phyloP scores from a whole-genome alignment of 1,139 yeast genomes.

The Geotrichum candidum region DNA sequence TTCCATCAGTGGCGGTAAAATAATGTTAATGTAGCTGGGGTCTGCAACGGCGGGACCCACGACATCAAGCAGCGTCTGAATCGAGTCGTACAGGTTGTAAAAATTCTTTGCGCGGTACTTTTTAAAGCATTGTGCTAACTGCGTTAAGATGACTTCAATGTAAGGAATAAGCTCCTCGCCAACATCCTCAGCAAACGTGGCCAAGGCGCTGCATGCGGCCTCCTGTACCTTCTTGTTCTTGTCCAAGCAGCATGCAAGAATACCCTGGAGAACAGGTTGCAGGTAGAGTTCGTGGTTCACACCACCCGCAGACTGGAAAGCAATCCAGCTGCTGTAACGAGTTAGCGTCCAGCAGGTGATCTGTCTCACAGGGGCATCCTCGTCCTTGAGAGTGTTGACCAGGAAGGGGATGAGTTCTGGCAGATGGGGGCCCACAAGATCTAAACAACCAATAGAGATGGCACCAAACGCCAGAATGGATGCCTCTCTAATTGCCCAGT shows the following conservation, averaged over 20 bases:
- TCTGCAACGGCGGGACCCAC: conserved; percentile 42
- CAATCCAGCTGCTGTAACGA: conserved; percentile 76
- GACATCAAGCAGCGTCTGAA: conserved; percentile 85
- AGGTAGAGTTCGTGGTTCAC: conserved; percentile 54
- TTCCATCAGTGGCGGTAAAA: conserved; percentile 73
- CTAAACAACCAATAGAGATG: conserved; percentile 80
- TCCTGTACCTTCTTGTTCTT: conserved; percentile 88
- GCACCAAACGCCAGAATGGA: conserved; percentile 95
- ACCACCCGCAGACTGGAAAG: conserved; percentile 40
- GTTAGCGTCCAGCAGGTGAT: conserved; percentile 95
- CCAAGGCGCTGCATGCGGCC: conserved; percentile 84
- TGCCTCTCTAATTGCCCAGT: conserved; percentile 92
- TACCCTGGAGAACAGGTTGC: conserved; percentile 65
- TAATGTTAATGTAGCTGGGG: conserved; percentile 48
- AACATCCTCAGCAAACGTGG: conserved; percentile 74
- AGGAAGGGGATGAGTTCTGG: conserved; percentile 81
- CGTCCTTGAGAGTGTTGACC: conserved; percentile 70
- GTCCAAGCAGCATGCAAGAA: conserved; percentile 71
- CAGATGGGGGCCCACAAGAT: conserved; percentile 61
- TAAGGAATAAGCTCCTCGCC: conserved; percentile 55
- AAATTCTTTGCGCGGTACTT: conserved; percentile 78
- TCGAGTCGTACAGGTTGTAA: conserved; percentile 78
- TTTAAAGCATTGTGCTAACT: conserved; percentile 66
- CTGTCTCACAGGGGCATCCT: conserved; percentile 81
- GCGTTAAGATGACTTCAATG: conserved; percentile 61